Conservation (phyloP, 2,329 filamentous ascomycete species). For the Aspergillus ruber region DNA sequence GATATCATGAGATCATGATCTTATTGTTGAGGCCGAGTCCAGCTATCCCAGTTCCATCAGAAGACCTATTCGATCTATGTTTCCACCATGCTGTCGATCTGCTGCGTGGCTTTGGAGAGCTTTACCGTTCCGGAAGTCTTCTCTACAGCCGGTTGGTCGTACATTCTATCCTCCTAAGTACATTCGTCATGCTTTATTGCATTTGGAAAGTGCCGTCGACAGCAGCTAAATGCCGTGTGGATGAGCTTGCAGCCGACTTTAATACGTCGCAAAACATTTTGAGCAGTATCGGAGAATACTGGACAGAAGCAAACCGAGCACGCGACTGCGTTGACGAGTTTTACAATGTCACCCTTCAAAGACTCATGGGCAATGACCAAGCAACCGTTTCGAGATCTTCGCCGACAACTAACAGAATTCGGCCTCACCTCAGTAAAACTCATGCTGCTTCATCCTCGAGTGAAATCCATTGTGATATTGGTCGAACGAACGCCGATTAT, state of each 20-base stretch:
- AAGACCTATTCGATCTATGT: conserved; percentile 36
- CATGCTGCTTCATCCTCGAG: neutral
- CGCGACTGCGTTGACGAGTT: conserved; percentile 26
- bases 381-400: neutral
- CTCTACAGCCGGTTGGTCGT: conserved; percentile 46
- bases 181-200: conserved; percentile 48
- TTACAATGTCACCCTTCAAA: conserved; percentile 20
- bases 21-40: conserved; percentile 48
- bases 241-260: conserved; percentile 38
- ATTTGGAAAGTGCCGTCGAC: conserved; percentile 43
- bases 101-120: conserved; percentile 36
- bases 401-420: neutral
- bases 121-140: conserved; percentile 42
- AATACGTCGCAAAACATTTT: conserved; percentile 42
- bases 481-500: neutral
- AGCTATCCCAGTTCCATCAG: conserved; percentile 44
- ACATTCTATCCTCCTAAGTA: conserved; percentile 44
- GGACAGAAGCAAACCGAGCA: conserved; percentile 40
- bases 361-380: conserved; percentile 10
- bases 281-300: conserved; percentile 48
- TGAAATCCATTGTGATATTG: neutral
- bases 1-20: conserved; percentile 46
- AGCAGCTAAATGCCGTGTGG: conserved; percentile 30
- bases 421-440: neutral
- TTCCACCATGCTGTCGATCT: conserved; percentile 39